Conservation (phyloP, 2,329 filamentous ascomycete genomes). For the Aspergillus aculeatus region DNA sequence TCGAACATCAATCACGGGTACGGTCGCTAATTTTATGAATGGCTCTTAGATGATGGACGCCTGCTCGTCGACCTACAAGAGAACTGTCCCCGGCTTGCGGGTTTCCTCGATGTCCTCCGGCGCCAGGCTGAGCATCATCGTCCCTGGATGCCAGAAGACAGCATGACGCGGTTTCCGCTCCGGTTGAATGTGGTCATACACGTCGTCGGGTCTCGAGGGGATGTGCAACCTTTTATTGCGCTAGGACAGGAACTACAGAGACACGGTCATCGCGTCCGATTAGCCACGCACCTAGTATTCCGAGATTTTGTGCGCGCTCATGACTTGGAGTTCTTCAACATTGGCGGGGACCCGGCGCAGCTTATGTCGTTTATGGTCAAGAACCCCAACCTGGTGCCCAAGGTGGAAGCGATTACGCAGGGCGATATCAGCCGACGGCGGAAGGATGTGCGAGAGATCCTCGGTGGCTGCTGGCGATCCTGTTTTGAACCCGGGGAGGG, state of each 20-base stretch:
- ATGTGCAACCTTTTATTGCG: conserved; percentile 73
- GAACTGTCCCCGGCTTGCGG: neutral
- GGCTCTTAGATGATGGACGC: neutral
- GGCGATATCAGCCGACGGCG: conserved; percentile 74
- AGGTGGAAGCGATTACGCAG: conserved; percentile 69
- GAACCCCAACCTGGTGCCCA: conserved; percentile 80
- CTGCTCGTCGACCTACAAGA: neutral
- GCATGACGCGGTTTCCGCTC: neutral
- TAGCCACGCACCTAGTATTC: conserved; percentile 71
- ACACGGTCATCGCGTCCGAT: conserved; percentile 68
- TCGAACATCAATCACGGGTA: too few species aligned
- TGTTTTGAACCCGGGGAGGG: conserved; percentile 76
- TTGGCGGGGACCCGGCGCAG: conserved; percentile 70
- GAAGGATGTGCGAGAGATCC: conserved; percentile 71
- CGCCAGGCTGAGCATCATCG: neutral
- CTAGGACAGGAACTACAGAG: conserved; percentile 64
- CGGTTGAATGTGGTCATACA: conserved; percentile 66
- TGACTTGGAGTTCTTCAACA: conserved; percentile 71
- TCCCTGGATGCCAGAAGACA: neutral
- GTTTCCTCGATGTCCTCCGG: neutral
- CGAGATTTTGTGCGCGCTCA: conserved; percentile 67
- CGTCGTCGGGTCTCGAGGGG: conserved; percentile 70
- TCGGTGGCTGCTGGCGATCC: conserved; percentile 78
- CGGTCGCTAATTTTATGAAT: too few species aligned
- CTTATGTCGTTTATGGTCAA: conserved; percentile 90